A percentile compares a stretch with the other conserved stretches of the same genome.
Conservation (phyloP, 106 monocot species). For the Dioscorea alata region DNA sequence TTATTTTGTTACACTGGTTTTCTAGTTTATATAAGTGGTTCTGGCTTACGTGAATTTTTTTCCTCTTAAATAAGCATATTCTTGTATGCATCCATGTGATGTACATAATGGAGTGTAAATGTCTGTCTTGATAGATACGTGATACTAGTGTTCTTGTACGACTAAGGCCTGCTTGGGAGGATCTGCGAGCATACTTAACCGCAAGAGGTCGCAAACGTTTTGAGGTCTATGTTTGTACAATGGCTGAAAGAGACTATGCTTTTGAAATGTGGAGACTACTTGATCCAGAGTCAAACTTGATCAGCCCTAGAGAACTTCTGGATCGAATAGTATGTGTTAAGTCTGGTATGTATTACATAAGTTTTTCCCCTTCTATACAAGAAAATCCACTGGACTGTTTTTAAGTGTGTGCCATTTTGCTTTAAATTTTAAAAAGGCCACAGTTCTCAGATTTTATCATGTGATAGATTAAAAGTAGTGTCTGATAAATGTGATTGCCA, state of each 20-base stretch:
- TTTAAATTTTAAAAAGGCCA: no score
- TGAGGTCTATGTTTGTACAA: slow-evolving; percentile 99
- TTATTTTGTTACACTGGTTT: no score
- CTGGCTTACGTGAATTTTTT: no score
- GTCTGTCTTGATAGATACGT: slow-evolving; percentile 46
- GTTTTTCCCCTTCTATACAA: neutral
- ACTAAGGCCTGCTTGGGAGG: slow-evolving; percentile 96
- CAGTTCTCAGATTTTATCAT: no score
- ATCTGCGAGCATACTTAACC: slow-evolving; percentile 87
- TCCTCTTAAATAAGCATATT: no score
- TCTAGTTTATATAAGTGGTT: no score
- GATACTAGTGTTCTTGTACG: slow-evolving; percentile 98
- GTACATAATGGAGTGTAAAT: no score
- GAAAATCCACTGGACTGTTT: neutral
- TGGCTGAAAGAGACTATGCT: slow-evolving; percentile 99
- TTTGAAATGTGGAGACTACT: slow-evolving; percentile 99
- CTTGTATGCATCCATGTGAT: no score
- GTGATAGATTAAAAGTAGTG: neutral
- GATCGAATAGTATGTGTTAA: slow-evolving; percentile 97
- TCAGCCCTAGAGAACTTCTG: slow-evolving; percentile 58
- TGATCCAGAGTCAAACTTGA: slow-evolving; percentile 87
- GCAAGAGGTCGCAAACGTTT: slow-evolving; percentile 97
- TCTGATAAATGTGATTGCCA: neutral
- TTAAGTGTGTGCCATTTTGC: no score
- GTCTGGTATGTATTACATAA: slow-evolving; percentile 50